Base-by-base conservation (phyloP, 345 rosid genomes). In the Leavenworthia alabamica region DNA sequence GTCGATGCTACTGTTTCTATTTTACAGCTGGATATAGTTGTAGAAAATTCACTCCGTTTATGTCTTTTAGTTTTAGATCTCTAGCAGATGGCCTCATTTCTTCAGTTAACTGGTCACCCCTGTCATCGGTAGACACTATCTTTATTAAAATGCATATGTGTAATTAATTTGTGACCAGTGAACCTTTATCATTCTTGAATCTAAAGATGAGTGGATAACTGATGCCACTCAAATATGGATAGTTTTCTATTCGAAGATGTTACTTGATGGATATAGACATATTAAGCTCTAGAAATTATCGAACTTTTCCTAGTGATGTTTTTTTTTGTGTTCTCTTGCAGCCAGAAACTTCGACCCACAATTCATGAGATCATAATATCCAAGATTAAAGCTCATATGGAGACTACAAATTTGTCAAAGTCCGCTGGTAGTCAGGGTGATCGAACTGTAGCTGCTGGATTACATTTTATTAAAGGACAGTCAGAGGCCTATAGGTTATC, bases 261-360 rank as follows among this genome's bases (percentile, higher is more conserved):
- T 41, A n/a, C 39, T 60, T 47, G 17, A 49, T 61, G 20, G 53
- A 14, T 6, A 22, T 29, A 12, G 14, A 37, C 45, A 39, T 42
- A 11, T 62, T 62, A 27, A 4, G 3, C 16, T 23, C 20, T 31
- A 50, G 41, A 49, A 47, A 43, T 13, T 39, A 2, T 26, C 3
- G 2, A 26, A 8, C 8, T 13, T 43, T 37, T 50, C 13, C 45
- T 64, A 64, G 50, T 51, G 55, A 37, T 60, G 56, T 32, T 60
- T 45, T n/a, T n/a, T n/a, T 52, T 60, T 61, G 67, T 77, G 41
- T 69, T 64, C 31, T 79, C 54, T 66, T 64, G 75, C 88, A 93
- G 99, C 82, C 96, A 89, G 66, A 82, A 88, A 60, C 71, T 93
- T 81, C 88, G 99, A 28, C 92, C 97, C 27, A 89, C 99, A 29